These are phyloP conservation scores for Pseudognaphalium luteoalbum DNA, from an alignment of 129 eudicot species.

Conservation along the genomic window DNA sequence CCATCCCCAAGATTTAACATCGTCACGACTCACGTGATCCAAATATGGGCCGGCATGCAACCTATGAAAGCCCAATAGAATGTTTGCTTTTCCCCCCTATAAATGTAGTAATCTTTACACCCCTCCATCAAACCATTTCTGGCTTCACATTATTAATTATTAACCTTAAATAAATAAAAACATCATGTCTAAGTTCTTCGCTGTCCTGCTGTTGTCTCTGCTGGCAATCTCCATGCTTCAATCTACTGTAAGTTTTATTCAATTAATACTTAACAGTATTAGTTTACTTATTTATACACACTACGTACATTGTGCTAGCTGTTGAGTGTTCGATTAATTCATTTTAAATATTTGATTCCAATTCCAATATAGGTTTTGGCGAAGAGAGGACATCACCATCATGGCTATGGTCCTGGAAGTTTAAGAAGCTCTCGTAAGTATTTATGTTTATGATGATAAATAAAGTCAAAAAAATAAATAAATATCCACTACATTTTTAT, in stretches of 20 bases:
- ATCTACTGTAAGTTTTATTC: slow-evolving; percentile 18
- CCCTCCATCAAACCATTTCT: neutral
- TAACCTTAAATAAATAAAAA: neutral
- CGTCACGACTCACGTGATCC: slow-evolving; percentile 3
- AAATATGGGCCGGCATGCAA: neutral
- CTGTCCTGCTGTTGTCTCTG: slow-evolving; percentile 42
- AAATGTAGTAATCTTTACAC: neutral
- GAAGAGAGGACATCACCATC: slow-evolving; percentile 24
- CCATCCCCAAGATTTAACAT: neutral
- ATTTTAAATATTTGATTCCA: slow-evolving; percentile 8
- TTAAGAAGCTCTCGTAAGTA: slow-evolving; percentile 62
- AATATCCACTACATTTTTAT: neutral
- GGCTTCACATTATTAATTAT: neutral
- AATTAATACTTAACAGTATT: neutral
- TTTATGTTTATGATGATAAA: no score
- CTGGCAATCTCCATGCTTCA: slow-evolving; percentile 40
- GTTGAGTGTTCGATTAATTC: neutral
- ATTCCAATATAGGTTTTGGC: slow-evolving; percentile 19
- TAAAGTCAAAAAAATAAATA: no score
- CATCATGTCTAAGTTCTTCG: slow-evolving; percentile 45
- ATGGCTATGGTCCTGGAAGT: slow-evolving; percentile 59
- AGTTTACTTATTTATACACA: neutral
- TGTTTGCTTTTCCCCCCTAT: neutral
- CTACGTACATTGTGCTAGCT: neutral
- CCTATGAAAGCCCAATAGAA: neutral